A percentile compares a stretch with the other conserved stretches of the same genome.
Conservation (phyloP, 192 early-diverging fungal species). For the Umbelopsis sp. region DNA sequence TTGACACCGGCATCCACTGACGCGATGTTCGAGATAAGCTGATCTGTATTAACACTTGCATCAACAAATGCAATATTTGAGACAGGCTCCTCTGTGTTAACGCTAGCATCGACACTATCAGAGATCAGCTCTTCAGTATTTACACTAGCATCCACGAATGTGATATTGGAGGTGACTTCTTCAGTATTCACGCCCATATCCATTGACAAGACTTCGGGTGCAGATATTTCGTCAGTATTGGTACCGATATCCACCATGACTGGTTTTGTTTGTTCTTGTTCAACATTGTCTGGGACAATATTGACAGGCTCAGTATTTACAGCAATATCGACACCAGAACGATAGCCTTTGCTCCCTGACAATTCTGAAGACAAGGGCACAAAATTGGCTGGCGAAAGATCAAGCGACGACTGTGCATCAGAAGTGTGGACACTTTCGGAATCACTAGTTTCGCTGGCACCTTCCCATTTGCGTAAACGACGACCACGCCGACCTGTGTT, state of each 20-base stretch:
- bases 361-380: slow-evolving; percentile 33
- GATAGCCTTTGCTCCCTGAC: slow-evolving; percentile 23
- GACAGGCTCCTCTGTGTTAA: background rate
- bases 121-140: background rate
- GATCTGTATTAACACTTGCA: background rate
- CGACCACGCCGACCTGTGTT: background rate
- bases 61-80: background rate
- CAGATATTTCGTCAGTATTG: slow-evolving; percentile 26
- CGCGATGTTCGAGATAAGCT: background rate
- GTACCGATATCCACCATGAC: slow-evolving; percentile 28
- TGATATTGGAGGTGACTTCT: background rate
- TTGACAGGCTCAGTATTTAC: background rate
- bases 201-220: background rate
- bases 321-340: slow-evolving; percentile 2
- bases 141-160: background rate
- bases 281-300: background rate
- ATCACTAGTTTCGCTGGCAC: slow-evolving; percentile 6
- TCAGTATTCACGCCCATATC: slow-evolving; percentile 9
- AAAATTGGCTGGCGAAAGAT: slow-evolving; percentile 11
- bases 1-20: slow-evolving; percentile 5
- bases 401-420: background rate
- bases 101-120: background rate
- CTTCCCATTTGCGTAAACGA: background rate
- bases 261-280: background rate
- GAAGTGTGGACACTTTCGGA: background rate